These are phyloP conservation scores for Coemansia sp. DNA, from an alignment of 192 early-diverging fungal genomes.

Conservation along the genomic window DNA sequence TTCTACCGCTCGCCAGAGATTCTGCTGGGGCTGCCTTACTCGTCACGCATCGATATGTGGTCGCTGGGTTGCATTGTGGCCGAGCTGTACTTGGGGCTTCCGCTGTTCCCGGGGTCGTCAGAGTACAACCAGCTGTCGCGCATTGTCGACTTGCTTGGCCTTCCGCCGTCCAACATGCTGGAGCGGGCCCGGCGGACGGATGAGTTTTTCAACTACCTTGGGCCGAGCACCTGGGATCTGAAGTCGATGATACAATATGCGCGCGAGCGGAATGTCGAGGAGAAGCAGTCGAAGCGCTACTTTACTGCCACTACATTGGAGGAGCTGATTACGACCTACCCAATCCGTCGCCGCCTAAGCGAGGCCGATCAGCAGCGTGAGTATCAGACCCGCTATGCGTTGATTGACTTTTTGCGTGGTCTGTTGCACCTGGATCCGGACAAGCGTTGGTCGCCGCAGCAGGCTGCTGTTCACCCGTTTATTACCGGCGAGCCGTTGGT, in stretches of 20 bases:
- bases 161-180: constrained; percentile 87
- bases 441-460: constrained; percentile 91
- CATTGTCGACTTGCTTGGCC: constrained; percentile 90
- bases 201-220: constrained; percentile 76
- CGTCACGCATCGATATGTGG: constrained; percentile 97
- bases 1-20: constrained; percentile 97
- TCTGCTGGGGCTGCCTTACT: constrained; percentile 88
- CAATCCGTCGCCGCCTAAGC: constrained; percentile 60
- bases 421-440: constrained; percentile 87
- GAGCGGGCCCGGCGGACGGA: constrained; percentile 87
- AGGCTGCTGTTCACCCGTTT: constrained; percentile 92
- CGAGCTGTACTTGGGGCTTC: constrained; percentile 92
- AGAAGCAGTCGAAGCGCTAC: constrained; percentile 91
- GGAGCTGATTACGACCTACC: constrained; percentile 85
- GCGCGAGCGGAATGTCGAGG: constrained; percentile 72
- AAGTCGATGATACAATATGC: constrained; percentile 80
- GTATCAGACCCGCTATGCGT: constrained; percentile 58
- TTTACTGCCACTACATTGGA: constrained; percentile 80
- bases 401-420: constrained; percentile 90
- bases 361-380: constrained; percentile 46
- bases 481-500: constrained; percentile 81
- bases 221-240: constrained; percentile 56
- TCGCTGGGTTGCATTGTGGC: constrained; percentile 96
- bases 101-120: constrained; percentile 91
- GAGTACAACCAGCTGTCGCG: constrained; percentile 94